These are phyloP conservation scores for Filosporella fistucella DNA, from an alignment of 495 filamentous ascomycete species.

Conservation along the genomic window DNA sequence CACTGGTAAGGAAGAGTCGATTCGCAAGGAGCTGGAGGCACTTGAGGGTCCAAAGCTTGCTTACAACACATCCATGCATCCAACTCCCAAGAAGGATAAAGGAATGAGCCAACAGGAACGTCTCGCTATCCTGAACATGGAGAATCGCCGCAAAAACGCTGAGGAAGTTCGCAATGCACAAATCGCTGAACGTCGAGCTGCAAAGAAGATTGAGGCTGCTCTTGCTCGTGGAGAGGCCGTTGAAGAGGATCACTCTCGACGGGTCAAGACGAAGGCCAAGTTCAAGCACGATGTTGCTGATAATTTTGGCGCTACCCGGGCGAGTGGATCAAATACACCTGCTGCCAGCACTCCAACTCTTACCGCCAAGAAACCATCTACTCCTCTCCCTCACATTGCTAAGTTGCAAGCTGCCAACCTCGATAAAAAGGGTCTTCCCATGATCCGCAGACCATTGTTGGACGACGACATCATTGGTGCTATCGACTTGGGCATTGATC, in stretches of 20 bases:
- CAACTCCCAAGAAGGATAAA: constrained; percentile 32
- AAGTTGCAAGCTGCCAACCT: constrained; percentile 48
- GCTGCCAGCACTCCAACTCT: constrained; percentile 18
- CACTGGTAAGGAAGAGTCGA: constrained; percentile 48
- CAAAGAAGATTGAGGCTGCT: constrained; percentile 48
- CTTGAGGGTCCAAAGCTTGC: constrained; percentile 66
- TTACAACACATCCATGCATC: constrained; percentile 54
- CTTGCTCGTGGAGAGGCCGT: constrained; percentile 47
- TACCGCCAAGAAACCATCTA: constrained; percentile 20
- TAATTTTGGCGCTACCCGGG: constrained; percentile 24
- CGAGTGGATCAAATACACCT: constrained; percentile 38
- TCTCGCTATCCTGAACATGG: constrained; percentile 67
- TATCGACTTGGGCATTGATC: constrained; percentile 74
- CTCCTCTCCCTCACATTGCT: constrained; percentile 37
- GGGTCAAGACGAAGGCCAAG: constrained; percentile 57
- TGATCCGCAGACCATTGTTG: constrained; percentile 66
- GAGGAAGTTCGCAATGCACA: constrained; percentile 83
- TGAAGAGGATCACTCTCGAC: constrained; percentile 51
- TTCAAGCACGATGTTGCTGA: constrained; percentile 52
- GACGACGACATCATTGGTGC: constrained; percentile 83
- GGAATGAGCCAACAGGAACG: constrained; percentile 61
- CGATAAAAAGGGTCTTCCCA: constrained; percentile 55
- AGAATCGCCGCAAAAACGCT: constrained; percentile 73
- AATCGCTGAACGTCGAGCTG: constrained; percentile 65
- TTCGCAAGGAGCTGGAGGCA: constrained; percentile 64